A percentile compares a stretch with the other conserved stretches of the same genome.
phyloP scores from a whole-genome alignment of 371 early-diverging fungal species.

The Nematocida minor region DNA sequence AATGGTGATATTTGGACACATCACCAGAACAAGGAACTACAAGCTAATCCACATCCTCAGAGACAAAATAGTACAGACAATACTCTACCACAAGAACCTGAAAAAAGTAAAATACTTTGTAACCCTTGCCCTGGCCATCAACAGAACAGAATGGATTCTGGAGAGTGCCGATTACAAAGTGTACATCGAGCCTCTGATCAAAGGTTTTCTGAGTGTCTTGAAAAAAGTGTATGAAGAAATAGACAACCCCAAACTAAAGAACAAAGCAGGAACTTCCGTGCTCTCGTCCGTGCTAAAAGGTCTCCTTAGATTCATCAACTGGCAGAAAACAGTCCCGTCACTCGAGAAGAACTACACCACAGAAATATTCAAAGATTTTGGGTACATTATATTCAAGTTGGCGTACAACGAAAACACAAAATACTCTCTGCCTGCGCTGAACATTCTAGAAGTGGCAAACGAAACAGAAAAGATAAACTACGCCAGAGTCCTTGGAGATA shows the following conservation, averaged over 20 bases:
- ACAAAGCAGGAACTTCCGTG: neutral
- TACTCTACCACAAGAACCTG: conserved; percentile 24
- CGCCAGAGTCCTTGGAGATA: conserved; percentile 24
- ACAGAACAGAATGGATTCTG: neutral
- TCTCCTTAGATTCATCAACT: conserved; percentile 10
- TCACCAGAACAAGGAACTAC: neutral
- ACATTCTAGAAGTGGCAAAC: conserved; percentile 2
- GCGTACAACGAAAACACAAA: conserved; percentile 38
- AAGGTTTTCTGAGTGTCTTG: neutral
- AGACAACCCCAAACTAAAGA: neutral
- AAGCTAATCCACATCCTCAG: neutral
- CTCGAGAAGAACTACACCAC: neutral
- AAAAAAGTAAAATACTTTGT: conserved; percentile 3
- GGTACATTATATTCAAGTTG: conserved; percentile 41
- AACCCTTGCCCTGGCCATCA: neutral
- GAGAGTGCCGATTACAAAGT: conserved; percentile 1
- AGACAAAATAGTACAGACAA: conserved; percentile 20
- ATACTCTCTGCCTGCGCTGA: conserved; percentile 39
- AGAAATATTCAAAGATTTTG: conserved; percentile 1
- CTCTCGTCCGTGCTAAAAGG: neutral
- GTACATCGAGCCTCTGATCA: conserved; percentile 16
- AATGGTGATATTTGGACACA: neutral
- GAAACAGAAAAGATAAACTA: conserved; percentile 33
- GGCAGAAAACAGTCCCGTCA: conserved; percentile 9
- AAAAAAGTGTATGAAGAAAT: conserved; percentile 4